Evolutionary conservation across 495 filamentous ascomycete genomes (phyloP).

Genomic region (Penicillium antarcticum): DNA sequence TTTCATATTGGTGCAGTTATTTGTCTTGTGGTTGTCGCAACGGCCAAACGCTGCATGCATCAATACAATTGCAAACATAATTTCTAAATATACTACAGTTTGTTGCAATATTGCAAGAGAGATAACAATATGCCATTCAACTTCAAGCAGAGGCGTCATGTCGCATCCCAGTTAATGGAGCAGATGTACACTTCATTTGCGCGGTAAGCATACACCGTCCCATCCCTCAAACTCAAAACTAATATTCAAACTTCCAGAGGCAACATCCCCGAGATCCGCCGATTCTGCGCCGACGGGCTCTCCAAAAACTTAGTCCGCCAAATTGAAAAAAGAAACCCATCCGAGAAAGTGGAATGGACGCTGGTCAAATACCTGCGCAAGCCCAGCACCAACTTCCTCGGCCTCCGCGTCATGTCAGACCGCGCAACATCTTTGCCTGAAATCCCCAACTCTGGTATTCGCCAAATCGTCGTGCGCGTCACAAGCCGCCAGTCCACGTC

Average conservation of each 20-base stretch:
- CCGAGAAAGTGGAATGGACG: conserved; percentile 59
- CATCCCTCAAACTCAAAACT: neutral
- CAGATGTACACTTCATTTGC: conserved; percentile 74
- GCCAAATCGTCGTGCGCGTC: conserved; percentile 74
- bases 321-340: conserved; percentile 52
- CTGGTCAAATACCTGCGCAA: conserved; percentile 58
- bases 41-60: neutral
- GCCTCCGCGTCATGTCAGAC: conserved; percentile 56
- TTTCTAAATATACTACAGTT: conserved; percentile 35
- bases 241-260: conserved; percentile 38
- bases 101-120: conserved; percentile 38
- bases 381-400: conserved; percentile 43
- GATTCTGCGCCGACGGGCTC: conserved; percentile 60
- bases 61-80: neutral
- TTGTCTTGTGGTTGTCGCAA: neutral
- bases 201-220: conserved; percentile 36
- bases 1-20: neutral
- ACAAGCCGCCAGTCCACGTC: conserved; percentile 57
- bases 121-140: conserved; percentile 31
- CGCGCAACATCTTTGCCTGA: conserved; percentile 50
- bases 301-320: conserved; percentile 49
- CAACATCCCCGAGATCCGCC: conserved; percentile 53
- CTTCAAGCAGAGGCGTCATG: neutral
- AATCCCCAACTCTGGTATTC: conserved; percentile 44
- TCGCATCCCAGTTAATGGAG: conserved; percentile 53